Base-by-base conservation (phyloP, 306 rosid species). In the Inga leiocalycina region DNA sequence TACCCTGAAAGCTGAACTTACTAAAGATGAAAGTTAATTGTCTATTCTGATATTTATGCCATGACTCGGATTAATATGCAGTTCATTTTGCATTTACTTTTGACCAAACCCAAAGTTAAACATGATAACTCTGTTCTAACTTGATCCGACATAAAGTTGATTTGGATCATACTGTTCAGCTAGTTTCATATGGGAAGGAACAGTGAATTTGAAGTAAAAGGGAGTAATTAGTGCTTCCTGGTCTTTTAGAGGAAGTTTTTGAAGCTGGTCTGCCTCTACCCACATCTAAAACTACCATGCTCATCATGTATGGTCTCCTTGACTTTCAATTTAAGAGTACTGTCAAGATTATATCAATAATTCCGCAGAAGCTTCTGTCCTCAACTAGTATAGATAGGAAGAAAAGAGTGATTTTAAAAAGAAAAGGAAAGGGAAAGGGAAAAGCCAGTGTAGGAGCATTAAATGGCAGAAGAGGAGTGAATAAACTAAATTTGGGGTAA, bases 251-350 rank as follows among this genome's bases (percentile, higher is more conserved):
- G 76, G 80, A 89, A 91, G 92, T 81, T 87, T 92, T 81, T 78
- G 83, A 59, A 72, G 82, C 64, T 39, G 69, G 86, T 82, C 86
- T 71, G 74, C 85, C 82, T 83, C 85, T 71, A 67, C 85, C 83
- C 83, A 83, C 91, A 83, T 57, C 35, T 74, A 74, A 84, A 84
- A 83, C 85, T 81, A 81, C 74, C 81, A 35, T 49, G 73, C 62
- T 81, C 88, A 77, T 88, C 68, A 56, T 87, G 44, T 74, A 17
- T 71, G 82, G 85, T 82, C 89, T 80, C 80, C 95, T 88, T 92
- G 90, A 89, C 97, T 93, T 95, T 81, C 75, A 92, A 89, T 91
- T 86, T 83, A 95, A 90, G 93, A 91, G 91, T 88, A 85, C 74
- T 61, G 80, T 52, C 76, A 82, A 90, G 86, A 88, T 89, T 88